Evolutionary conservation across 2,329 filamentous ascomycete genomes (phyloP).

Genomic region (Plenodomus biglobosus): DNA sequence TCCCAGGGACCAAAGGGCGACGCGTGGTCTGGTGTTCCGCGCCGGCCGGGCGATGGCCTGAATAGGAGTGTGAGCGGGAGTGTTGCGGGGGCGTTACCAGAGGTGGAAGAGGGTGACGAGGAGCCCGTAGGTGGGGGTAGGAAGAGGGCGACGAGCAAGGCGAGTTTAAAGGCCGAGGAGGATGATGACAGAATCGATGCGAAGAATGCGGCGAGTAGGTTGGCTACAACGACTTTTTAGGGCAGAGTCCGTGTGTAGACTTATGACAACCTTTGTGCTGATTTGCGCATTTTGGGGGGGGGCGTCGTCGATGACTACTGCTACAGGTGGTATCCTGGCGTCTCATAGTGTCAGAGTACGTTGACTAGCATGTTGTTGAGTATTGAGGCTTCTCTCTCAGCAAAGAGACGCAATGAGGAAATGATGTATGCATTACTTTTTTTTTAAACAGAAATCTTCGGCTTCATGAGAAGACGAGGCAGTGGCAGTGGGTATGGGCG

Average conservation of each 20-base stretch:
- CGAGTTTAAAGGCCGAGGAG: constrained; percentile 68
- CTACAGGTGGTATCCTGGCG: too few species aligned
- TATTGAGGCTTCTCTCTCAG: too few species aligned
- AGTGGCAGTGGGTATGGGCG: too few species aligned
- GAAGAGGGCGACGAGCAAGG: constrained; percentile 52
- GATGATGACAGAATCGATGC: constrained; percentile 95
- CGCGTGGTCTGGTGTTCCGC: constrained; percentile 92
- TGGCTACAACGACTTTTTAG: constrained; percentile 92
- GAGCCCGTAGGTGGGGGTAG: constrained; percentile 51
- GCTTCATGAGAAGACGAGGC: too few species aligned
- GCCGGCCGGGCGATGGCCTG: constrained; percentile 71
- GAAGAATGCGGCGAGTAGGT: constrained; percentile 86
- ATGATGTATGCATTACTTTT: too few species aligned
- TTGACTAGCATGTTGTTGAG: too few species aligned
- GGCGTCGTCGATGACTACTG: too few species aligned
- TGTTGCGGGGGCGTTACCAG: constrained; percentile 59
- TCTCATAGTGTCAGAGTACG: too few species aligned
- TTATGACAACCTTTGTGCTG: too few species aligned
- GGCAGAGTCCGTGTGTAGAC: constrained; percentile 7
- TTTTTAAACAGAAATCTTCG: too few species aligned
- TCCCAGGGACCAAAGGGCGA: constrained; percentile 98
- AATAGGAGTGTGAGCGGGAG: constrained; percentile 75
- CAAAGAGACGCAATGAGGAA: too few species aligned
- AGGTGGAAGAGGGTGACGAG: constrained; percentile 61
- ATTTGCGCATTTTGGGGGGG: too few species aligned